Evolutionary conservation across 2,329 filamentous ascomycete species (phyloP).

Genomic region (Colletotrichum filicis): DNA sequence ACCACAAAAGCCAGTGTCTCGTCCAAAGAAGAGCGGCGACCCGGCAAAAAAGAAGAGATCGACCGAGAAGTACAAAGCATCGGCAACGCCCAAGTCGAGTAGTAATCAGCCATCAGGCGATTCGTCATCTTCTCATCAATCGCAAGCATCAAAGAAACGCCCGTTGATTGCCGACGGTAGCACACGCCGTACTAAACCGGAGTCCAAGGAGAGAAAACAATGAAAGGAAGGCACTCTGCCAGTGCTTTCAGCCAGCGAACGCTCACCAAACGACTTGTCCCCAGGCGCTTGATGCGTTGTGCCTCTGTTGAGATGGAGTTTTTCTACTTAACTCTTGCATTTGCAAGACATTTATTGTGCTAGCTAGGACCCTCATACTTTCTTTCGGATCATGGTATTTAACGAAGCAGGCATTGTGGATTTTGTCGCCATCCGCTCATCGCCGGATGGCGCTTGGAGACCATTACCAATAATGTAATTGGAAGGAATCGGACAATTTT

Average conservation of each 20-base stretch:
- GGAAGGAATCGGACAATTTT: not conserved
- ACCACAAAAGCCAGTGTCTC: not conserved
- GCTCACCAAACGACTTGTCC: not conserved
- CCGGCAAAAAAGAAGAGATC: too few relatives aligned
- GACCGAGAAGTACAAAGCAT: too few relatives aligned
- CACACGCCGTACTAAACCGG: not conserved
- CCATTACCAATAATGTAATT: not conserved
- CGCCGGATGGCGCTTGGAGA: not conserved
- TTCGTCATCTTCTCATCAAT: constrained; percentile 1
- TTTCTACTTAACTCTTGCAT: not conserved
- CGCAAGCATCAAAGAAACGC: not conserved
- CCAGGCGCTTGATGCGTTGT: not conserved
- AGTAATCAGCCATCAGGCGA: not conserved
- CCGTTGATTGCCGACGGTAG: constrained; percentile 4
- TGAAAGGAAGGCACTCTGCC: not conserved
- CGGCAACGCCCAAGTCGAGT: too few relatives aligned
- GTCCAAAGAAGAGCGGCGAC: too few relatives aligned
- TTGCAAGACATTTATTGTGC: not conserved
- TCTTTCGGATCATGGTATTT: not conserved
- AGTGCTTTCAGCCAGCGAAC: not conserved
- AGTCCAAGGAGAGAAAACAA: constrained; percentile 7
- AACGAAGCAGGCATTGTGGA: not conserved
- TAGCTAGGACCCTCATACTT: not conserved
- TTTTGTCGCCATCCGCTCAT: not conserved
- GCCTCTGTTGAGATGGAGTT: not conserved